Evolutionary conservation across 495 filamentous ascomycete species (phyloP), one percentile per base, ranked within the genome.

Genomic region (Aspergillus coremiiformis): DNA sequence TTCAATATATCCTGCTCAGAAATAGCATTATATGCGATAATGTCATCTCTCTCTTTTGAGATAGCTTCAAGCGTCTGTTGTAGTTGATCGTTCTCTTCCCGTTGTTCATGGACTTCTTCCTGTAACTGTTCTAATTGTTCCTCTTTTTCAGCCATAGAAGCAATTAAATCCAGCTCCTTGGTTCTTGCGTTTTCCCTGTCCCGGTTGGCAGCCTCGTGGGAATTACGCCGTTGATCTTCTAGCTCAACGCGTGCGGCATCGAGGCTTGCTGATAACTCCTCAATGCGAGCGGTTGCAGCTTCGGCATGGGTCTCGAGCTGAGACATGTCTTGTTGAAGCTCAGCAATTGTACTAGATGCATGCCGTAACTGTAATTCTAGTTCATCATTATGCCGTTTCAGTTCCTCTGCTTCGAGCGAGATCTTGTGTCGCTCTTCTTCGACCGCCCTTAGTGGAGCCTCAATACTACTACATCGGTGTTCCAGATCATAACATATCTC

Each of bases 401-500:
- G 52, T 23, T 58, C 17, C 39, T 70, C 56, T 7, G 49, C 47
- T 33, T 74, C 64, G 0, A 27, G 15, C 19, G 60, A 59, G 0
- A 73, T 39, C n/a, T 64, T 62, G 20, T 74, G 62, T 11, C 75
- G 64, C 44, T 76, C 69, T 54, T 69, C 57, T 53, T 72, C 68
- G 30, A 74, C 73, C 12, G 60, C 61, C 15, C 65, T 67, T 7
- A 82, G 56, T 5, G 79, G 80, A 11, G 57, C 63, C 60, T 82
- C 79, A 2, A 70, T 63, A 24, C 69, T 65, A 11, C 67, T 63
- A 49, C 80, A 83, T 15, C 81, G 71, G 43, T 66, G 64, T 51
- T 84, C 81, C 5, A 83, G 66, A 41, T 83, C 78, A 15, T 69
- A 67, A 54, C 80, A 83, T 15, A 75, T 66, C 14, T 74, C 67